Percentiles rank a stretch among this genome's conserved stretches.
These are phyloP conservation scores for Curvularia spicifera DNA, from an alignment of 2,329 filamentous ascomycete species.

Conservation along the genomic window DNA sequence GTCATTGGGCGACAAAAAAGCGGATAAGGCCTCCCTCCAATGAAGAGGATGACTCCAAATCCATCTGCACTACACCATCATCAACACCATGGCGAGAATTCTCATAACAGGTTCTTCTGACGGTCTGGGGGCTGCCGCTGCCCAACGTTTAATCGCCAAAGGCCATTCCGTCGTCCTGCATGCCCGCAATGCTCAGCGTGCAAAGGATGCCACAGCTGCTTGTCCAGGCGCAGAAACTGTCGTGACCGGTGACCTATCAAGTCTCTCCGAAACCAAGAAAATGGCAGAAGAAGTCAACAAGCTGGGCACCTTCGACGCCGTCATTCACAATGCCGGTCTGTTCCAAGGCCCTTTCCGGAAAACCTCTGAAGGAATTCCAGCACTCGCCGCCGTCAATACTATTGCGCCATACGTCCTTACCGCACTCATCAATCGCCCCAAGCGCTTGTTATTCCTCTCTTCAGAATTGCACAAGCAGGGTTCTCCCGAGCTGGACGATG, in stretches of 20 bases:
- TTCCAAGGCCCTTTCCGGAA: conserved; percentile 53
- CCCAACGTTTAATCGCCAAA: conserved; percentile 56
- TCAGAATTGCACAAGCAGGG: conserved; percentile 60
- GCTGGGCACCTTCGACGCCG: conserved; percentile 59
- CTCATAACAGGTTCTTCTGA: conserved; percentile 66
- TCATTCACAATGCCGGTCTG: conserved; percentile 66
- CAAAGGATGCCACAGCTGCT: conserved; percentile 55
- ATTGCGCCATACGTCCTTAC: conserved; percentile 65
- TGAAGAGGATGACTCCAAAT: not conserved
- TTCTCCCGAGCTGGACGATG: conserved; percentile 51
- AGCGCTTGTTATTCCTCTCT: conserved; percentile 60
- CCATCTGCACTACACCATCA: not conserved
- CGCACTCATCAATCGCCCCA: conserved; percentile 57
- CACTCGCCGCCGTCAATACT: conserved; percentile 63
- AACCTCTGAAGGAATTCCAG: conserved; percentile 56
- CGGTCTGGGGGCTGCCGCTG: conserved; percentile 61
- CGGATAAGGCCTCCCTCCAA: not conserved
- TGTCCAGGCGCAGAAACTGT: conserved; percentile 60
- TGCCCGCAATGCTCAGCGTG: conserved; percentile 62
- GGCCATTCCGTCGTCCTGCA: conserved; percentile 65
- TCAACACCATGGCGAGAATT: conserved; percentile 54
- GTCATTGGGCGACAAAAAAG: not conserved
- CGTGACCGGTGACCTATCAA: conserved; percentile 61
- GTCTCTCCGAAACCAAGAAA: conserved; percentile 57
- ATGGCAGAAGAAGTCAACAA: conserved; percentile 60